Percentiles rank a stretch among this genome's conserved stretches.
These are phyloP conservation scores for Oryza glaberrima DNA, from an alignment of 176 grass and related monocot genomes.

Conservation along the genomic window DNA sequence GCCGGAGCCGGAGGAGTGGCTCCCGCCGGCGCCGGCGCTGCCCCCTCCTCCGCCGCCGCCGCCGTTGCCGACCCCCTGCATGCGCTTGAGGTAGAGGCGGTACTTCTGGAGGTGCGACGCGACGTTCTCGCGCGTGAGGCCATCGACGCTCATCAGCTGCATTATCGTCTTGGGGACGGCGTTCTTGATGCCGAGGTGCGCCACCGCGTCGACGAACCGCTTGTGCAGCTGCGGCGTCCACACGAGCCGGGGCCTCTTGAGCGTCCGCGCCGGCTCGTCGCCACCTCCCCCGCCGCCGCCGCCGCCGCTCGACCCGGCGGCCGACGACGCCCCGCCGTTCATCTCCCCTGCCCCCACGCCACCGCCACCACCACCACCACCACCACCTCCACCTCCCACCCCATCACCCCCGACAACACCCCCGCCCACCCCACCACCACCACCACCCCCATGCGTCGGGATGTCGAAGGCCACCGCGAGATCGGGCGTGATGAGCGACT, in stretches of 20 bases:
- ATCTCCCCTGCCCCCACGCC: constrained; percentile 37
- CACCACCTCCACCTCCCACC: background rate
- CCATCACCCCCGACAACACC: background rate
- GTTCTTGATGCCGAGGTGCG: constrained; percentile 94
- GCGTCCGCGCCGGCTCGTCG: constrained; percentile 78
- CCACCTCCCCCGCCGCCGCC: constrained; percentile 27
- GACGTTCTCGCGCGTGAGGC: constrained; percentile 95
- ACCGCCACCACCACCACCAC: background rate
- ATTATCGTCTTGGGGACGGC: constrained; percentile 97
- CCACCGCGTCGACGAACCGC: constrained; percentile 86
- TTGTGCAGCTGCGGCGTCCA: constrained; percentile 98
- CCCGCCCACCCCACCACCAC: constrained; percentile 1
- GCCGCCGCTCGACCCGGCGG: constrained; percentile 57
- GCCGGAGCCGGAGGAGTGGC: constrained; percentile 53
- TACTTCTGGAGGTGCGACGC: constrained; percentile 92
- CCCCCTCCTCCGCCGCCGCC: constrained; percentile 7
- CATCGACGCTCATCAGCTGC: constrained; percentile 92
- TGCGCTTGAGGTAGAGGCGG: constrained; percentile 85
- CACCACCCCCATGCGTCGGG: constrained; percentile 36
- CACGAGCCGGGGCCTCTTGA: constrained; percentile 83
- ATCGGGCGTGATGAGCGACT: constrained; percentile 83
- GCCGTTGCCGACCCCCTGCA: constrained; percentile 66
- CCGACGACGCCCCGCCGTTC: constrained; percentile 64
- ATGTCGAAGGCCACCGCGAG: constrained; percentile 95
- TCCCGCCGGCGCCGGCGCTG: constrained; percentile 39